Evolutionary conservation across 345 rosid species (phyloP).

Genomic region (Geranium rotundifolium): DNA sequence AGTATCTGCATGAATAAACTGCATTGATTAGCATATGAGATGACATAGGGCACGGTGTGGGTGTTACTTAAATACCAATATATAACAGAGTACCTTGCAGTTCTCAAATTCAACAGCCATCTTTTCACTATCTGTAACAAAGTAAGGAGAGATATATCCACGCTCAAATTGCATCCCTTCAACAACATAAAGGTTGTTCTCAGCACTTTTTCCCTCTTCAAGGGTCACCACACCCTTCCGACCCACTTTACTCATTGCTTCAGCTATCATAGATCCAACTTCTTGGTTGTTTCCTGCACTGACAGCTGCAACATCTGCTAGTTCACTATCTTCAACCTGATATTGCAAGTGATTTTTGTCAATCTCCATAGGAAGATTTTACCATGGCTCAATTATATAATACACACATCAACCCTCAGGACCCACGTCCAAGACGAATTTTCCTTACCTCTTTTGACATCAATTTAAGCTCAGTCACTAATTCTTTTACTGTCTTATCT

Average conservation of each 20-base stretch:
- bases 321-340: conserved; percentile 98
- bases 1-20: conserved; percentile 52
- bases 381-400: not conserved
- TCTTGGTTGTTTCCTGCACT: conserved; percentile 96
- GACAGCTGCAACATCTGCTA: conserved; percentile 97
- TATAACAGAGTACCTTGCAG: conserved; percentile 57
- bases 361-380: not conserved
- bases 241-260: conserved; percentile 96
- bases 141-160: conserved; percentile 96
- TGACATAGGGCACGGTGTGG: not conserved
- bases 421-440: not conserved
- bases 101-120: conserved; percentile 94
- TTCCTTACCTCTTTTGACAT: conserved; percentile 77
- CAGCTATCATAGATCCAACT: conserved; percentile 95
- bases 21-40: not conserved
- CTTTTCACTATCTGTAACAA: conserved; percentile 92
- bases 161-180: conserved; percentile 99
- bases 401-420: not conserved
- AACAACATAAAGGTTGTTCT: conserved; percentile 86
- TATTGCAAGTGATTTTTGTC: not conserved
- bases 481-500: conserved; percentile 83
- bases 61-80: not conserved
- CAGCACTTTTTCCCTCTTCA: conserved; percentile 98
- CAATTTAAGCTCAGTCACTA: conserved; percentile 63
- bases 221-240: conserved; percentile 94